phyloP scores from a whole-genome alignment of 345 rosid species.

The Barbarea vulgaris region DNA sequence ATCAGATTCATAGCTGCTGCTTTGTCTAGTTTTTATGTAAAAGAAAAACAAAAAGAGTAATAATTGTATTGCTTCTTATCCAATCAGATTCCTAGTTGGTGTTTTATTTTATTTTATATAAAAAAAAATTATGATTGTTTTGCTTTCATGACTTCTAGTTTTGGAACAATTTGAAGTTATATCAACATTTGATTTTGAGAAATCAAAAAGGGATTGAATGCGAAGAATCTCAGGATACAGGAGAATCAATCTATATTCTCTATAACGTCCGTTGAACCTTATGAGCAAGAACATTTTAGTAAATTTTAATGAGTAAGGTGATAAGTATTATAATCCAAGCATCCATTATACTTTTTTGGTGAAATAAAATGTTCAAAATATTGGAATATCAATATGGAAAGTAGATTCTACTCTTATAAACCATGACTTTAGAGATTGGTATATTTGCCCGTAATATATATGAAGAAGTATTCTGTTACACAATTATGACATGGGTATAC shows the following conservation, averaged over 20 bases:
- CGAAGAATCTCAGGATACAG: not conserved
- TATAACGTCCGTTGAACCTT: not conserved
- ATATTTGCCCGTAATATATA: not conserved
- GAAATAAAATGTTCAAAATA: not conserved
- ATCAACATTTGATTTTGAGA: not conserved
- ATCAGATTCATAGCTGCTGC: not conserved
- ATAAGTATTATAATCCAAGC: not conserved
- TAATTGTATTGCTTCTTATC: not conserved
- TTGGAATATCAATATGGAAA: not conserved
- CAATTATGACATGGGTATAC: slow-evolving; percentile 3
- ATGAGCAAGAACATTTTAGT: not conserved
- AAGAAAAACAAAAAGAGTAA: not conserved
- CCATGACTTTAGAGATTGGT: not conserved
- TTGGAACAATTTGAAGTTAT: not conserved
- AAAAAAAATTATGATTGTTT: not conserved
- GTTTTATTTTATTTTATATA: not conserved
- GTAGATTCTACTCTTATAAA: not conserved
- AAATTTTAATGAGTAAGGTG: not conserved
- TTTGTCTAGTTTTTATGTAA: slow-evolving; percentile 3
- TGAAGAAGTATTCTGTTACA: slow-evolving; percentile 5
- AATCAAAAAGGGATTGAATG: not conserved
- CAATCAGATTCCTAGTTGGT: not conserved
- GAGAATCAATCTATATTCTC: not conserved
- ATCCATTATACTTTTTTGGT: not conserved
- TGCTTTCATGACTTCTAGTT: not conserved